Base-by-base conservation (phyloP, 2,329 filamentous ascomycete genomes). In the Venturiaceae sp. region DNA sequence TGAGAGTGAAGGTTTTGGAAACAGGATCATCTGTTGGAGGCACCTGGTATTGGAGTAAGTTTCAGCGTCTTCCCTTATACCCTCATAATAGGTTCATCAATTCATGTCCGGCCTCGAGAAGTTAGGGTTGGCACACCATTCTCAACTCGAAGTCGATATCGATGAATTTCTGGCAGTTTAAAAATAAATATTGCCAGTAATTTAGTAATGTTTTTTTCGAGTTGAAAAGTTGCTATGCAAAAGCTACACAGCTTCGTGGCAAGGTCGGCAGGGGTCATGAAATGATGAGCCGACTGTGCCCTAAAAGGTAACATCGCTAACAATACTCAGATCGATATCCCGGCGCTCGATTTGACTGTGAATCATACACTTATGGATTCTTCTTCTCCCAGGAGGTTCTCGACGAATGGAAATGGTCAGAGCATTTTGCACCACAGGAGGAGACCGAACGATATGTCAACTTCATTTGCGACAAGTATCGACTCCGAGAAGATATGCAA, bases 381-480 rank as follows among this genome's bases (percentile, higher is more conserved):
- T 72, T 71, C 11, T 74, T 76, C 60, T 69, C 69, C 13, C 67
- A 75, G 61, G 73, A 73, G 21, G 60, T 75, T 3, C 66, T 76
- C 14, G 68, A 74, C 39, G 73, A 75, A 58, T 77, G 74, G 3
- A 72, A 78, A 62, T 83, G 82, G 82, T 77, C 78, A 1, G 70
- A 80, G n/a, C 75, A 82, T 56, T 84, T 83, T 63, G 79, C 82
- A 0, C 78, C 79, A 0, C 82, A 85, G 63, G 80, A 83, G 64
- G 82, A 85, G 65, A 82, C 84, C 19, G 71, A 81, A 34, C 73
- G 71, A 9, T 81, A 82, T 61, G 74, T 81, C 21, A 71, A 77
- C 55, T 69, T 68, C 1, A 69, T 83, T 11, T 81, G 81, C 5
- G 72, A 79, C 60, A 78, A 82, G 60, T 80, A 80, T 64, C 68